phyloP scores from a whole-genome alignment of 495 filamentous ascomycete genomes.

The Staphylotrichum longicolle region DNA sequence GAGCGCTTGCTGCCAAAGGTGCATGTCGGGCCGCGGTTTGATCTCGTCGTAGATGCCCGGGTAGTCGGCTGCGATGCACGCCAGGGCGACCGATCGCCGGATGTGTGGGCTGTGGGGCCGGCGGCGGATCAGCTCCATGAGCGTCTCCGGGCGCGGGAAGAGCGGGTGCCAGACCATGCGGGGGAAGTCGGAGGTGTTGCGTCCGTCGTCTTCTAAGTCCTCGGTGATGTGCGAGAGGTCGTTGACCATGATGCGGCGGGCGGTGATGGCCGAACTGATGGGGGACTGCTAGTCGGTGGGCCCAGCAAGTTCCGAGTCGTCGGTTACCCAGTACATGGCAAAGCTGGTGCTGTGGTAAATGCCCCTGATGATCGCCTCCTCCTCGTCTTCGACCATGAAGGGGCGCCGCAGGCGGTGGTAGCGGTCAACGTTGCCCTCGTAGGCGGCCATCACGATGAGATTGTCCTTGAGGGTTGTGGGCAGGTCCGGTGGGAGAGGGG shows the following conservation, averaged over 20 bases:
- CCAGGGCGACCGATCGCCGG: background rate
- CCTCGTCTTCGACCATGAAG: no score
- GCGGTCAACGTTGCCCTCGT: slow-evolving; percentile 24
- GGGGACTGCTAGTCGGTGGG: background rate
- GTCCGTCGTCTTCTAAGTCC: background rate
- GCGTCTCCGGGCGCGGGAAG: background rate
- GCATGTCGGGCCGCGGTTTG: background rate
- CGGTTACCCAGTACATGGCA: background rate
- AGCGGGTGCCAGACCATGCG: background rate
- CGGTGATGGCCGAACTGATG: background rate
- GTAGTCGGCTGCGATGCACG: background rate
- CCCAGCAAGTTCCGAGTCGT: background rate
- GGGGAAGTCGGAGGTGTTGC: background rate
- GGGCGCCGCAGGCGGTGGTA: slow-evolving; percentile 22
- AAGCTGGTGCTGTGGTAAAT: slow-evolving; percentile 23
- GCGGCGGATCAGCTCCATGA: background rate
- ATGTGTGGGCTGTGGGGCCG: background rate
- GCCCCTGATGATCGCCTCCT: slow-evolving; percentile 8
- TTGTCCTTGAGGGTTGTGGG: slow-evolving; percentile 21
- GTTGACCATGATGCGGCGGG: slow-evolving; percentile 5
- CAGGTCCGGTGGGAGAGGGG: slow-evolving; percentile 18
- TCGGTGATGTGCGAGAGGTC: background rate
- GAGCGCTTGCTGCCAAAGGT: slow-evolving; percentile 3
- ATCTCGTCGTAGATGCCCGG: background rate
- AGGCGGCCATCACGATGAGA: slow-evolving; percentile 25